Percentiles rank a stretch among this genome's conserved stretches.
These are phyloP conservation scores for Colletotrichum falcatum DNA, from an alignment of 2,329 filamentous ascomycete genomes.

Conservation along the genomic window DNA sequence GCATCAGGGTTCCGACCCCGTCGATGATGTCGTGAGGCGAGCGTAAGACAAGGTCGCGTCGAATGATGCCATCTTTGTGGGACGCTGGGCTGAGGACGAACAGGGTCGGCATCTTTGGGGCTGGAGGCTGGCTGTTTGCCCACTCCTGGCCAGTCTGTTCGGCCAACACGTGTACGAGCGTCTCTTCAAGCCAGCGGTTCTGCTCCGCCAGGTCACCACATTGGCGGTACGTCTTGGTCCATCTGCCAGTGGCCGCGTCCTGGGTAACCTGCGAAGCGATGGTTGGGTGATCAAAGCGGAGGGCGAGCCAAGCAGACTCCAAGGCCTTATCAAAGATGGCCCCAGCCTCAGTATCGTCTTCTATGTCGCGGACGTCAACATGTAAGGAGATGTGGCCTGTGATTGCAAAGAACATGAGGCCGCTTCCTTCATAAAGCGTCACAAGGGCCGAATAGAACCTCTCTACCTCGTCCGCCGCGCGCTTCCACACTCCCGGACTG, in stretches of 20 bases:
- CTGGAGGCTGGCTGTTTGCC: conserved; percentile 52
- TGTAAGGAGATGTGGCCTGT: conserved; percentile 52
- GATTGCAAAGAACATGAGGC: conserved; percentile 56
- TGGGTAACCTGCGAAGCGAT: conserved; percentile 47
- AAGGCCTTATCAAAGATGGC: conserved; percentile 47
- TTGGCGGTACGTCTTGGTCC: conserved; percentile 47
- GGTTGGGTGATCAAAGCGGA: conserved; percentile 51
- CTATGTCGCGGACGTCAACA: conserved; percentile 32
- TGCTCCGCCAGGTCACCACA: conserved; percentile 28
- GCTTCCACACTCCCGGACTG: conserved; percentile 48
- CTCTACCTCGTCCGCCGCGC: conserved; percentile 56
- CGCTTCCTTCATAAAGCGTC: conserved; percentile 51
- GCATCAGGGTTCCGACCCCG: conserved; percentile 52
- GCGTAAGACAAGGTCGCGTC: conserved; percentile 51
- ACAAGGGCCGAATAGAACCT: conserved; percentile 54
- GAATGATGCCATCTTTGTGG: conserved; percentile 23
- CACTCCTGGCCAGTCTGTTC: conserved; percentile 48
- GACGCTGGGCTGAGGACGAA: conserved; percentile 47
- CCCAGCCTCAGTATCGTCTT: conserved; percentile 17
- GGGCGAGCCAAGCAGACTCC: conserved; percentile 49
- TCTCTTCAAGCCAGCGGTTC: conserved; percentile 47
- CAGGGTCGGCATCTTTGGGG: conserved; percentile 48
- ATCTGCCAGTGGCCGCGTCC: conserved; percentile 41
- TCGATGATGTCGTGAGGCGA: conserved; percentile 56
- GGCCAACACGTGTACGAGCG: conserved; percentile 45